Evolutionary conservation across 495 filamentous ascomycete species (phyloP), one percentile per base, ranked within the genome.

Genomic region (Aspergillus funiculosus): DNA sequence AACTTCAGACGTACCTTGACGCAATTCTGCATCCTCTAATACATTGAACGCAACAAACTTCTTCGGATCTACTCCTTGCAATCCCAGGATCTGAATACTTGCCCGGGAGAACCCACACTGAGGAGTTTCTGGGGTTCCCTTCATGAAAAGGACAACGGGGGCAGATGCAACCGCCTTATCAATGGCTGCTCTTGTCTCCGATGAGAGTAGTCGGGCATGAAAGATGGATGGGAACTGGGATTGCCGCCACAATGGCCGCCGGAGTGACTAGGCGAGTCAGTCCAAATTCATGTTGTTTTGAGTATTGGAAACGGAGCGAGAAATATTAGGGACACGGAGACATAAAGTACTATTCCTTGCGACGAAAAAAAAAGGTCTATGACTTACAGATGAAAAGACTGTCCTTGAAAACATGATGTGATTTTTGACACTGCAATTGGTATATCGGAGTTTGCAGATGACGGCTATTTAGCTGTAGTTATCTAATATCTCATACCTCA

Each of bases 21-120:
- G 75, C 45, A 98, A 64, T 57, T 91, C 91, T 4, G 83, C 58
- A 68, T 95, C 88, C 68, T 97, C 92, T 28, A 98, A 58, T 24
- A 98, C 94, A 66, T 98, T 98, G 67, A 94, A 95, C 0, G 92
- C 92, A 6, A 88, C 82, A 60, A 98, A 98, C 69, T 96, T 96
- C 54, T 75, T 76, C n/a, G 92, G 94, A 64, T 97, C 86, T 29
- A 98, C 90, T 32, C 94, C 92, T 64, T 98, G 92, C 62, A 94
- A 61, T 22, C 91, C 87, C 19, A 98, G 73, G 48, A 98, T 89
- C 73, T 96, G 89, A 60, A 98, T 89, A 60, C 80, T 91, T 18
- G 92, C 91, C 57, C 89, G 78, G 39, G 92, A 98, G 72, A 96
- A 98, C 28, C 92, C 92, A 65, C 92, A 98, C 62, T 98, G 91